Conservation (phyloP, 495 filamentous ascomycete genomes). For the Clavariopsis aquatica region DNA sequence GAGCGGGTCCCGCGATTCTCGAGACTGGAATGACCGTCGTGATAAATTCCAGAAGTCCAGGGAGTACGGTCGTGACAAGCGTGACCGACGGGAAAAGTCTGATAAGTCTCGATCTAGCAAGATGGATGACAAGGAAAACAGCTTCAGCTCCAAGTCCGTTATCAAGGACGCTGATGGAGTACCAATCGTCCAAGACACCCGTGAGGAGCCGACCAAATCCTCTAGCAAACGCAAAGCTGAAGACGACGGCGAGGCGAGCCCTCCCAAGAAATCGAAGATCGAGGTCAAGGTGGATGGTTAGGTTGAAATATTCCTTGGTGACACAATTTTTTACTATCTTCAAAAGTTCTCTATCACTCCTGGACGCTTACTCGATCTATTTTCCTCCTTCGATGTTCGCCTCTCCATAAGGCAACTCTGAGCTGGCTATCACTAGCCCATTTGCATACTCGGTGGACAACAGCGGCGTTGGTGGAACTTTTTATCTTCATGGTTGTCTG, state of each 20-base stretch:
- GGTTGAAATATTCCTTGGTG: background rate
- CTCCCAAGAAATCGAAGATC: constrained; percentile 22
- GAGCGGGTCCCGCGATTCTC: constrained; percentile 12
- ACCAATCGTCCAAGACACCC: constrained; percentile 11
- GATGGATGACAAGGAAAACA: background rate
- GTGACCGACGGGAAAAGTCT: background rate
- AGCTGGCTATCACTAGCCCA: background rate
- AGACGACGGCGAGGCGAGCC: background rate
- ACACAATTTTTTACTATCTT: background rate
- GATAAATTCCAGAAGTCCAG: constrained; percentile 25
- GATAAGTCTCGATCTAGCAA: background rate
- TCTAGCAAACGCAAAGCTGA: constrained; percentile 20
- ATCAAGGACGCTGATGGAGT: constrained; percentile 8
- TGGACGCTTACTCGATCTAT: too few species aligned
- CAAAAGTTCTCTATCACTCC: too few species aligned
- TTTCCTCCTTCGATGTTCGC: background rate
- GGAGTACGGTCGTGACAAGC: background rate
- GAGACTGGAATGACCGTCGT: constrained; percentile 32
- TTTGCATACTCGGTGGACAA: background rate
- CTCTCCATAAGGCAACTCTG: background rate
- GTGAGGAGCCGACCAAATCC: background rate
- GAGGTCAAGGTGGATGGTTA: constrained; percentile 24
- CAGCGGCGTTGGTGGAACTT: background rate
- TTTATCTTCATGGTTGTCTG: constrained; percentile 6
- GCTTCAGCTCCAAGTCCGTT: background rate